Evolutionary conservation across 2,329 filamentous ascomycete species (phyloP), one percentile per base, ranked within the genome.

Genomic region (Calonectria pseudoreteaudii): DNA sequence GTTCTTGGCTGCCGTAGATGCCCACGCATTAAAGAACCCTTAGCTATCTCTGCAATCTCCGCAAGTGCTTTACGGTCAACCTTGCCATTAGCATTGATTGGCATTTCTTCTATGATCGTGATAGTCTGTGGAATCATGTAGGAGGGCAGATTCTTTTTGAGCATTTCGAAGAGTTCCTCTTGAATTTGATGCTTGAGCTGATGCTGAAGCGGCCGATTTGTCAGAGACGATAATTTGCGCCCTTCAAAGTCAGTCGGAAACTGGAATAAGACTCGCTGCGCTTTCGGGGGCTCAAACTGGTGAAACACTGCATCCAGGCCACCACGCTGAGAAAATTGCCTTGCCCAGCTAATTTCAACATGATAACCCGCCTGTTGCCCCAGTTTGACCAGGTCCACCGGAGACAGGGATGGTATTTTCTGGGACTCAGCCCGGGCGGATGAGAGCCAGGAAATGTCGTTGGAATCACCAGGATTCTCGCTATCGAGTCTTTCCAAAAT

Each of bases 261-360:
- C 6, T 64, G 36, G 75, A 81, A 79, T 9, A 80, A 7, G 8
- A 68, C 68, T n/a, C 78, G 49, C 0, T 52, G 31, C 13, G n/a
- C 41, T n/a, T 41, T 20, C 7, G 23, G 1, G 9, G 80, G 26
- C 79, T 79, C 53, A 85, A 83, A 41, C 85, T 86, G 26, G 81
- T 84, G 77, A 69, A 83, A 83, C 5, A 83, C 52, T 28, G 76
- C 80, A 30, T 82, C 81, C 0, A 82, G 30, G 2, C 74, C 80
- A 20, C 81, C 81, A 2, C 70, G 66, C 23, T 79, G 80, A 8
- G 75, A 73, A 31, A 67, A 36, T 56, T 86, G 86, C 20, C 83
- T 81, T 0, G 88, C 89, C 75, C 87, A 88, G 68, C 84, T 84
- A 4, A 84, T 76, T 26, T 89, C 85, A 34, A 89, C 87, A 23